Base-by-base conservation (phyloP, 768 basidiomycete species). In the Boletus rubescentipes region DNA sequence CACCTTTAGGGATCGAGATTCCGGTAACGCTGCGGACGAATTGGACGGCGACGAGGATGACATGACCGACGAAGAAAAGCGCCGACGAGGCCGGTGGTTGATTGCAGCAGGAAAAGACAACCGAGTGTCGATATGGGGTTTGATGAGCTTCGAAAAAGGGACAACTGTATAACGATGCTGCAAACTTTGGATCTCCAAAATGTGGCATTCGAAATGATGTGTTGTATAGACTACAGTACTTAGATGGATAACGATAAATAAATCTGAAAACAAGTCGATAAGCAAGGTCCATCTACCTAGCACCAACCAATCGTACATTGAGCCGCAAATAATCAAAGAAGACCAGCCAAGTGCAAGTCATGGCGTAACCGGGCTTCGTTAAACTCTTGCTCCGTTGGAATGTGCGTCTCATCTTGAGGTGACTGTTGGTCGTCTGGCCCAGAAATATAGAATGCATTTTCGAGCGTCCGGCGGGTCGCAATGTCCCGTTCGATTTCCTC, bases 91-190 rank as follows among this genome's bases (percentile, higher is more conserved):
- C n/a, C 71, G 80, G 30, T 92, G 90, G 90, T 65, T 91, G 31
- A 71, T 82, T 4, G 78, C 71, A 9, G 87, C 82, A 12, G 80
- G 82, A 2, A 87, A 87, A 67, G 91, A 93, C 61, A 75, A 72
- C 39, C 78, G 89, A 29, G 77, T 92, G 2, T 83, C 84, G 1
- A 73, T 93, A 23, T 94, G 92, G 92, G 71, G 77, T 40, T 64
- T 87, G 50, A 83, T 83, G 36, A 77, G 66, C 50, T 61, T 64
- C n/a, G 62, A 60, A n/a, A 63, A 55, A 20, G 29, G 23, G 9
- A 21, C 43, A 9, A 10, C 34, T 3, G 21, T 29, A 3, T 58
- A 14, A 36, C 42, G 5, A 34, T 12, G 5, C 29, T 39, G 31
- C 18, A 6, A 29, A 14, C 15, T 20, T 14, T 15, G 5, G n/a